phyloP scores from a whole-genome alignment of 345 rosid genomes.

The Citrus inodora region DNA sequence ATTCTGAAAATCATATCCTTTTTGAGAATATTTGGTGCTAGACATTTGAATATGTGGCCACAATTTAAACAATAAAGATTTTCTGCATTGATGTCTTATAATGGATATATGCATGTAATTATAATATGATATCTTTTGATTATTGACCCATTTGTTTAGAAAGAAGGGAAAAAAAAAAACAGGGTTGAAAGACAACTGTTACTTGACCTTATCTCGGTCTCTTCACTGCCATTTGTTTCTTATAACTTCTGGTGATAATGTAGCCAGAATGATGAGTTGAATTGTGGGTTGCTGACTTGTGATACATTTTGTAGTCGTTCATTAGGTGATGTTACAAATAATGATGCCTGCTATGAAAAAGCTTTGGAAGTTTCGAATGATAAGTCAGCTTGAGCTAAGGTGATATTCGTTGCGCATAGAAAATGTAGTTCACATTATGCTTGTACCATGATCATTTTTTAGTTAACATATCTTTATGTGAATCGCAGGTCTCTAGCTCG shows the following conservation, averaged over 20 bases:
- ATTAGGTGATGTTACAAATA: conserved; percentile 74
- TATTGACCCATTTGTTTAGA: not conserved
- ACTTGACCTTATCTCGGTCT: not conserved
- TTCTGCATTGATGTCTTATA: not conserved
- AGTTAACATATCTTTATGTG: conserved; percentile 12
- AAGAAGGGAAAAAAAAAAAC: too few relatives aligned
- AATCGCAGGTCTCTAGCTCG: conserved; percentile 84
- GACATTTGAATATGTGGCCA: not conserved
- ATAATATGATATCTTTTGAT: not conserved
- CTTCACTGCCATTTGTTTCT: not conserved
- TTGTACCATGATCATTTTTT: conserved; percentile 1
- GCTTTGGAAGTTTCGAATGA: conserved; percentile 86
- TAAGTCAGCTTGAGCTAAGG: conserved; percentile 92
- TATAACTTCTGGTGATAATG: not conserved
- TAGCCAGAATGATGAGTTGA: not conserved
- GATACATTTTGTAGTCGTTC: conserved; percentile 64
- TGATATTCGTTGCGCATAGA: conserved; percentile 22
- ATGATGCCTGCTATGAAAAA: conserved; percentile 79
- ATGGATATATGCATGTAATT: not conserved
- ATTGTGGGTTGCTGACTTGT: not conserved
- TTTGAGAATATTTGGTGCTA: not conserved
- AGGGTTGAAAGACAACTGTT: not conserved
- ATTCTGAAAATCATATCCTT: not conserved
- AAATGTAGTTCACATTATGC: conserved; percentile 9
- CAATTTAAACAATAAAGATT: not conserved